A percentile compares a stretch with the other conserved stretches of the same genome.
phyloP scores from a whole-genome alignment of 2,329 filamentous ascomycete genomes.

The Keithomyces neogunnii region DNA sequence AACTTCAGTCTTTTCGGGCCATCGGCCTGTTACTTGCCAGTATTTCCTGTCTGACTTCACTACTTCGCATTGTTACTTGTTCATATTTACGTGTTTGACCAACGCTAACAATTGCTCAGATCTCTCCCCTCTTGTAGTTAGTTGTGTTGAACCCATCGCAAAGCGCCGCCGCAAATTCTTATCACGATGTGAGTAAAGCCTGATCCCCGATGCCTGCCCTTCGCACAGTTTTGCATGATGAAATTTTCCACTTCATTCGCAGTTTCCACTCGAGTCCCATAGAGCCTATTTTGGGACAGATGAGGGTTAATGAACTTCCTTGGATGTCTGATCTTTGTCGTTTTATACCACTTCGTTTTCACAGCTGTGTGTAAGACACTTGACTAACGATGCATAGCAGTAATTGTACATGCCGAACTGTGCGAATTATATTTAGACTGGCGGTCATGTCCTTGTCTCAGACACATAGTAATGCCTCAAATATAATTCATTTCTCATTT shows the following conservation, averaged over 20 bases:
- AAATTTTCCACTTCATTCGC: conserved; percentile 72
- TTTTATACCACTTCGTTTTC: conserved; percentile 3
- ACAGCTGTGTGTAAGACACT: not conserved
- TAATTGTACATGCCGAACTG: too few relatives aligned
- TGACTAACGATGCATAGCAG: conserved; percentile 13
- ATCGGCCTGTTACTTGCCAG: conserved; percentile 83
- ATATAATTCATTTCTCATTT: too few relatives aligned
- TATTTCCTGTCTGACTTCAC: conserved; percentile 66
- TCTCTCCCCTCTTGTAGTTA: not conserved
- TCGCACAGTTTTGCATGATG: conserved; percentile 45
- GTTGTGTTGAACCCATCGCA: not conserved
- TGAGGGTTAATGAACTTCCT: conserved; percentile 62
- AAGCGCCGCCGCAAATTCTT: not conserved
- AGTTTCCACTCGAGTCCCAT: conserved; percentile 77
- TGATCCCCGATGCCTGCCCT: conserved; percentile 2
- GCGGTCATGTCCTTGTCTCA: too few relatives aligned
- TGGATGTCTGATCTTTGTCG: conserved; percentile 59
- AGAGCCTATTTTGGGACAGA: conserved; percentile 60
- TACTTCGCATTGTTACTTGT: conserved; percentile 5
- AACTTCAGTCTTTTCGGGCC: conserved; percentile 60
- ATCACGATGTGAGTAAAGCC: not conserved
- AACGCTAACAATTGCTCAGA: too few relatives aligned
- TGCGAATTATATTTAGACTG: too few relatives aligned
- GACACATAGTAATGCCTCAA: too few relatives aligned
- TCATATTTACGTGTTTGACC: too few relatives aligned